phyloP scores from a whole-genome alignment of 371 early-diverging fungal genomes.

The Mortierella sp. region DNA sequence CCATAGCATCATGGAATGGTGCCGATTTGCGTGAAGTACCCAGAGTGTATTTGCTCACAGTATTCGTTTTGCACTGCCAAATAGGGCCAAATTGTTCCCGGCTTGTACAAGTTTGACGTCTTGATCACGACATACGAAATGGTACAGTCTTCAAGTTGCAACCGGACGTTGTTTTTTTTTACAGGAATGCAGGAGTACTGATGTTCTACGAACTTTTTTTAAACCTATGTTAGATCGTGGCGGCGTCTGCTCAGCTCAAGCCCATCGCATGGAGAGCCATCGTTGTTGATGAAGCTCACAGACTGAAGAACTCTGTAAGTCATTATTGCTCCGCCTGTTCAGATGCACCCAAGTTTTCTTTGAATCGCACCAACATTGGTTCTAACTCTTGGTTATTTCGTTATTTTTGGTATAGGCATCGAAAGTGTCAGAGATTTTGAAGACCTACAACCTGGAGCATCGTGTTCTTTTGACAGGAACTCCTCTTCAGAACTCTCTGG shows the following conservation, averaged over 20 bases:
- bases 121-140: conserved; percentile 91
- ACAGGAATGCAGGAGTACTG: not conserved
- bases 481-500: conserved; percentile 94
- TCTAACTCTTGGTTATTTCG: not conserved
- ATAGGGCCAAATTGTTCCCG: conserved; percentile 44
- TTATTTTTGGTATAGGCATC: conserved; percentile 57
- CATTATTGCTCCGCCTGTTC: not conserved
- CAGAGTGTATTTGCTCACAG: not conserved
- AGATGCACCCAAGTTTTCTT: not conserved
- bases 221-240: conserved; percentile 60
- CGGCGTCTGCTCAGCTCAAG: conserved; percentile 78
- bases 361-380: not conserved
- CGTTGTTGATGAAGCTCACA: conserved; percentile 97
- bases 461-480: conserved; percentile 89
- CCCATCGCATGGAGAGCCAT: conserved; percentile 87
- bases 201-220: not conserved
- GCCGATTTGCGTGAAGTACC: not conserved
- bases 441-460: conserved; percentile 77
- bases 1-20: not conserved
- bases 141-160: conserved; percentile 57
- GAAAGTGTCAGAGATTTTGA: conserved; percentile 79
- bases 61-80: not conserved
- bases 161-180: not conserved
- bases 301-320: conserved; percentile 88
- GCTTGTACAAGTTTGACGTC: conserved; percentile 83